These are phyloP conservation scores for Citrullus colocynthis DNA, from an alignment of 306 rosid species.

Conservation along the genomic window DNA sequence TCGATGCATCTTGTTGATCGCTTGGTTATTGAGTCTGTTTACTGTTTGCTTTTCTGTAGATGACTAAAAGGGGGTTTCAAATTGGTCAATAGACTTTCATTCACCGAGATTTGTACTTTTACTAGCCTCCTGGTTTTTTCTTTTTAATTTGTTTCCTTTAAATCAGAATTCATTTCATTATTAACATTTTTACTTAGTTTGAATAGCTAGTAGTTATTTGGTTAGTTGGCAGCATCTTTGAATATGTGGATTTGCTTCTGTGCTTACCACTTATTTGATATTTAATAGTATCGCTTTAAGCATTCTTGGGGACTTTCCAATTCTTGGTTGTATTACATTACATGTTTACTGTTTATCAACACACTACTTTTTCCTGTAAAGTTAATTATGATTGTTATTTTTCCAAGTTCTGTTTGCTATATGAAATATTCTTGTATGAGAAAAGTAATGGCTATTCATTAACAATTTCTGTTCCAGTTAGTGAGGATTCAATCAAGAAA, in stretches of 20 bases:
- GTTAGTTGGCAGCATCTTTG: not conserved
- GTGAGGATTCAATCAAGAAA: slow-evolving; percentile 58
- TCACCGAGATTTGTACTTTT: not conserved
- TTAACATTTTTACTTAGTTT: not conserved
- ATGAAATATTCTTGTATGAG: not conserved
- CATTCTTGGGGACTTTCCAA: not conserved
- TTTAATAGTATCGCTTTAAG: not conserved
- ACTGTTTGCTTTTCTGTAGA: slow-evolving; percentile 6
- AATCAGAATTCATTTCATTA: not conserved
- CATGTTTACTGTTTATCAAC: not conserved
- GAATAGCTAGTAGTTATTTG: not conserved
- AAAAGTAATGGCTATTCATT: not conserved
- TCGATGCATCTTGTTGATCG: not conserved
- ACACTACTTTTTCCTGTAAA: not conserved
- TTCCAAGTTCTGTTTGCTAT: not conserved
- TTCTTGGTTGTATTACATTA: not conserved
- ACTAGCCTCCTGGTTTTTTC: not conserved
- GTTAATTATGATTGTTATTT: not conserved
- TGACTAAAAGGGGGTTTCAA: not conserved
- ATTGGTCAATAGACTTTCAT: not conserved
- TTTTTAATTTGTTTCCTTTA: not conserved
- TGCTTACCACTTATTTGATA: not conserved
- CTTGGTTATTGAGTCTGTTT: not conserved
- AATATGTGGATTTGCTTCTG: not conserved
- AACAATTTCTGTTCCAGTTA: slow-evolving; percentile 35